These are phyloP conservation scores for Claviceps africana DNA, from an alignment of 2,329 filamentous ascomycete genomes.

Conservation along the genomic window DNA sequence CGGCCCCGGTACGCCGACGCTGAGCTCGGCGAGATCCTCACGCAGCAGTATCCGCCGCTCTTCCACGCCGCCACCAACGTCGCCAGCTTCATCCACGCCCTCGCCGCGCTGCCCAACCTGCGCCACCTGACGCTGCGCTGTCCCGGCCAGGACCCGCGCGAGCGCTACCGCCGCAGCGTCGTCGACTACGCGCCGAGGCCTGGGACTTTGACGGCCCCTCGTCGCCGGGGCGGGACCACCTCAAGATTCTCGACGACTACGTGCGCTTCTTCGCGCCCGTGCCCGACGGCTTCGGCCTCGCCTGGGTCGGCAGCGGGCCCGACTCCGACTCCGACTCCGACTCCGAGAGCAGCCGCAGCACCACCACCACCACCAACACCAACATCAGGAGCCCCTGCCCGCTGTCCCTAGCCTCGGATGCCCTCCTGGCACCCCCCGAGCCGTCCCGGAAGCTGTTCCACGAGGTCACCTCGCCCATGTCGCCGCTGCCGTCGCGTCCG, in stretches of 20 bases:
- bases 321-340: too few species aligned
- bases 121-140: constrained; percentile 64
- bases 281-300: constrained; percentile 60
- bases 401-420: constrained; percentile 54
- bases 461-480: constrained; percentile 52
- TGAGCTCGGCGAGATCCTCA: constrained; percentile 67
- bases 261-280: constrained; percentile 53
- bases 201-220: constrained; percentile 48
- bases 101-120: constrained; percentile 55
- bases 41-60: constrained; percentile 74
- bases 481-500: constrained; percentile 40
- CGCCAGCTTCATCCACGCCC: constrained; percentile 63
- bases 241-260: constrained; percentile 71
- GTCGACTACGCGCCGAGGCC: constrained; percentile 71
- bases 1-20: constrained; percentile 67
- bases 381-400: constrained; percentile 45
- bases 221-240: constrained; percentile 51
- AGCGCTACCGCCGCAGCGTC: constrained; percentile 60
- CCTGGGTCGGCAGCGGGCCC: constrained; percentile 49
- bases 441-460: constrained; percentile 45
- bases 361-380: neutral
- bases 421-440: constrained; percentile 47
- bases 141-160: constrained; percentile 53
- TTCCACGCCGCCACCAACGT: constrained; percentile 87
- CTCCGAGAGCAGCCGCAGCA: constrained; percentile 19